Base-by-base conservation (phyloP, 176 grass and related monocot species). In the Bolboschoenus planiculmis region DNA sequence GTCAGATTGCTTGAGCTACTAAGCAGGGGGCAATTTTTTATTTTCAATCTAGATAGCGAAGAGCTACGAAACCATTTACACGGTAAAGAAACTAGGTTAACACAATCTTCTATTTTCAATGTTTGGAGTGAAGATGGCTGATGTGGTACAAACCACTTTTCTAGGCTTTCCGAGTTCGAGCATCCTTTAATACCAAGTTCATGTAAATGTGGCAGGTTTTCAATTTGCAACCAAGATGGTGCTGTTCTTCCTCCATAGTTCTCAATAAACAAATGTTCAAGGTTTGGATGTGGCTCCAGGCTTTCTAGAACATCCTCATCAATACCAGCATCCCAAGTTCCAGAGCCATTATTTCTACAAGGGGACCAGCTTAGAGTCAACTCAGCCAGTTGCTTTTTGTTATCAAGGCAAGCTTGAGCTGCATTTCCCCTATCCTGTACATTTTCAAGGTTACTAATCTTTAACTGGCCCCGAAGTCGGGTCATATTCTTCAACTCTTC, bases 371-470 rank as follows among this genome's bases (percentile, higher is more conserved):
- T 63, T 47, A 87, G 21, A 48, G 40, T 83, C 51, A 87, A 44
- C 15, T 21, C 21, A 44, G 36, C 30, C 30, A 83, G 50, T 14
- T 87, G 63, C 14, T 83, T 11, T 21, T 87, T 87, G 51, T 81
- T 82, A 34, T 57, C 31, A 24, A 87, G 65, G 30, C 53, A 81
- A 83, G 85, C 78, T 57, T 40, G 51, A 8, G 46, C 39, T 4
- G 78, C 85, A 75, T 87, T 78, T 5, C 83, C 10, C 10, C n/a
- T 20, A 73, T 46, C 40, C 1, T 21, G 21, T 7, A 83, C 34
- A 33, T 72, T 83, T 15, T 60, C 65, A 47, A 83, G 51, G 23
- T 59, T 72, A 40, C 66, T 87, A 71, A 87, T 82, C 63, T 33
- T 34, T 2, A 87, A 1, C 4, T 30, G 36, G 24, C 14, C 78